A percentile compares a stretch with the other conserved stretches of the same genome.
Evolutionary conservation across 176 grass and related monocot species (phyloP).

Genomic region (Elaeis guineensis): DNA sequence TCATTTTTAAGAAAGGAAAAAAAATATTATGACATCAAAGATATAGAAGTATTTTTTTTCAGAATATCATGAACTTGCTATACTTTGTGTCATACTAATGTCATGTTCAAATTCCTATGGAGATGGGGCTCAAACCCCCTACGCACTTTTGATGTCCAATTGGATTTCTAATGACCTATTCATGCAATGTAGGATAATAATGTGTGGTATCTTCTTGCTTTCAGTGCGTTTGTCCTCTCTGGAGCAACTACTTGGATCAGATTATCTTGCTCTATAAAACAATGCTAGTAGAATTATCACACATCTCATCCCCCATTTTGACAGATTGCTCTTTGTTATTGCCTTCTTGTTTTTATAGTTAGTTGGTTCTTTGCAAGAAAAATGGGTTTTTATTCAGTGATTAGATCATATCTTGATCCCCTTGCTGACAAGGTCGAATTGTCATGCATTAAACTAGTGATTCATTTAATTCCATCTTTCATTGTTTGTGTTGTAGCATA

Average conservation of each 20-base stretch:
- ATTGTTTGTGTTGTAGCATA: no score
- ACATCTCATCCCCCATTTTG: background rate
- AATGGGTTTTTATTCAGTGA: slow-evolving; percentile 77
- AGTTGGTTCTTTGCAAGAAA: slow-evolving; percentile 90
- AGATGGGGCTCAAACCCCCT: no score
- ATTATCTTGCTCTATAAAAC: slow-evolving; percentile 5
- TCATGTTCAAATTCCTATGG: no score
- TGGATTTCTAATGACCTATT: slow-evolving; percentile 15
- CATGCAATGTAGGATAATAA: no score
- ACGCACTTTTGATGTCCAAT: background rate
- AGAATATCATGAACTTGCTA: no score
- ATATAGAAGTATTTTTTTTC: no score
- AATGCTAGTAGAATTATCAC: background rate
- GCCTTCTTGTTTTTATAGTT: slow-evolving; percentile 38
- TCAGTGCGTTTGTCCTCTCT: slow-evolving; percentile 50
- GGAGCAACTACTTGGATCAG: slow-evolving; percentile 85
- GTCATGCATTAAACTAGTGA: background rate
- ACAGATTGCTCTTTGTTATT: slow-evolving; percentile 10
- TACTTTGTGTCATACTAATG: no score
- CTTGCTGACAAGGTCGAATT: slow-evolving; percentile 77
- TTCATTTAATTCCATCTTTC: no score
- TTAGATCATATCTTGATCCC: slow-evolving; percentile 87
- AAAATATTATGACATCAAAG: no score
- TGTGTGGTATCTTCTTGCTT: no score
- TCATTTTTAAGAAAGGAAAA: no score